Evolutionary conservation across 1,139 yeast species (phyloP).

Genomic region (Wickerhamomyces sp.): DNA sequence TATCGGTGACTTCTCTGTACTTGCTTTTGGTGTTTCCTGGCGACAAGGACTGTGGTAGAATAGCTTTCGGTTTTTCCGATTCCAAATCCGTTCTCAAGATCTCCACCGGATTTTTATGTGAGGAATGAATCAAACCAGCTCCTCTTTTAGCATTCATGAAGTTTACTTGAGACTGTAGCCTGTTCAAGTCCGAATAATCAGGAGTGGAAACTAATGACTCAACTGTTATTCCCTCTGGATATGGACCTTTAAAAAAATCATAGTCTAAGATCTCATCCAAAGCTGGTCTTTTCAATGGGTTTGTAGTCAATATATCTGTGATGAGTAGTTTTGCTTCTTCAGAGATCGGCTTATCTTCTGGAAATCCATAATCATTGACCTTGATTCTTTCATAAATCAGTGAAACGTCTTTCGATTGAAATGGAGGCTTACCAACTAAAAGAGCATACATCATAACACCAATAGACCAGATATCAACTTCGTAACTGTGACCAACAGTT

Average conservation of each 20-base stretch:
- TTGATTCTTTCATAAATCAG: conserved; percentile 91
- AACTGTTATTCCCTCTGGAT: conserved; percentile 69
- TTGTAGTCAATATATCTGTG: conserved; percentile 63
- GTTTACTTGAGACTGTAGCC: conserved; percentile 63
- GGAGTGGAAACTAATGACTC: conserved; percentile 58
- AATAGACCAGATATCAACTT: conserved; percentile 95
- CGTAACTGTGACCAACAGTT: conserved; percentile 83
- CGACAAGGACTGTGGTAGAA: conserved; percentile 83
- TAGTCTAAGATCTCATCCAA: conserved; percentile 75
- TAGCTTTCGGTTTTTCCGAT: conserved; percentile 61
- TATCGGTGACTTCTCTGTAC: conserved; percentile 54
- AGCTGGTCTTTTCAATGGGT: conserved; percentile 79
- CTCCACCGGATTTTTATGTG: conserved; percentile 57
- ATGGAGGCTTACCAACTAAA: conserved; percentile 91
- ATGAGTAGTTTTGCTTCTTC: conserved; percentile 70
- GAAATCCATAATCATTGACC: conserved; percentile 75
- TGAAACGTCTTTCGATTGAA: conserved; percentile 93
- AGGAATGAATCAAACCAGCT: conserved; percentile 54
- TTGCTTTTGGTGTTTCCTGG: conserved; percentile 89
- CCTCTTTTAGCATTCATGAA: conserved; percentile 60
- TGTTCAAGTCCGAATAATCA: conserved; percentile 38
- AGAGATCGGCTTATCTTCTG: conserved; percentile 65
- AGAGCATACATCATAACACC: conserved; percentile 95
- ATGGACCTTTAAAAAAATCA: conserved; percentile 80
- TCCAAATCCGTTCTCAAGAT: conserved; percentile 66